Conservation (phyloP, 768 basidiomycete genomes). For the Mycena sanguinolenta region DNA sequence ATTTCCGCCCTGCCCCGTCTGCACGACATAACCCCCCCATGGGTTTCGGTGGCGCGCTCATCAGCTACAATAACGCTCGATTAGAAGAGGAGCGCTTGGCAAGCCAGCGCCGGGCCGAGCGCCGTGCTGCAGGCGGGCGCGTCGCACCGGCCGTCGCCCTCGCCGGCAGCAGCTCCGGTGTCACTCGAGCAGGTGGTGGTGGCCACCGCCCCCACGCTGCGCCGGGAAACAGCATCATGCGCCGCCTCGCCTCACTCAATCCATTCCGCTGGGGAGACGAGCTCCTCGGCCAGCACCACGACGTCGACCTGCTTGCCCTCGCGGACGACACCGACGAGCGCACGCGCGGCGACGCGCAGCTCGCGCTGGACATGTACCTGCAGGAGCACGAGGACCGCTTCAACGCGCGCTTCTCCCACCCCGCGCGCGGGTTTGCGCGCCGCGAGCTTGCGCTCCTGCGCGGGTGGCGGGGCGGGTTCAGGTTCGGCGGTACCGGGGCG, state of each 20-base stretch:
- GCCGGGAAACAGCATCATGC: conserved; percentile 9
- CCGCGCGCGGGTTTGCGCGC: conserved; percentile 39
- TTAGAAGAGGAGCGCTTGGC: conserved; percentile 34
- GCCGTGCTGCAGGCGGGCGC: conserved; percentile 29
- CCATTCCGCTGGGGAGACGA: conserved; percentile 28
- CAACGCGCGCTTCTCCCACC: conserved; percentile 16
- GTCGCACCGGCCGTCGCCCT: conserved; percentile 24
- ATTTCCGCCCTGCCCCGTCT: conserved; percentile 13
- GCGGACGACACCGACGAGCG: conserved; percentile 10
- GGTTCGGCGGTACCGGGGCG: too few relatives aligned
- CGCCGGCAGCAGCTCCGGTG: not conserved
- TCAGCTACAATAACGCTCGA: conserved; percentile 54
- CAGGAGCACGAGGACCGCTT: conserved; percentile 26
- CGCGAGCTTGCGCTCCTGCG: conserved; percentile 33
- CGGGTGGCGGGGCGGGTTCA: conserved; percentile 24
- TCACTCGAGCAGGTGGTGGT: too few relatives aligned
- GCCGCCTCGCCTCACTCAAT: conserved; percentile 20
- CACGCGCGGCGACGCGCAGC: conserved; percentile 31
- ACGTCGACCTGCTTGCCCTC: conserved; percentile 29
- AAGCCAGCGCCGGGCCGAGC: conserved; percentile 20
- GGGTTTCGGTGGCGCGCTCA: conserved; percentile 75
- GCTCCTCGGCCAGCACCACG: conserved; percentile 6
- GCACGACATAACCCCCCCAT: conserved; percentile 63
- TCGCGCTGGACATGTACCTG: conserved; percentile 37
- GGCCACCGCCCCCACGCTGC: not conserved